phyloP scores from a whole-genome alignment of 2,329 filamentous ascomycete species.

The Scedosporium aurantiacum region DNA sequence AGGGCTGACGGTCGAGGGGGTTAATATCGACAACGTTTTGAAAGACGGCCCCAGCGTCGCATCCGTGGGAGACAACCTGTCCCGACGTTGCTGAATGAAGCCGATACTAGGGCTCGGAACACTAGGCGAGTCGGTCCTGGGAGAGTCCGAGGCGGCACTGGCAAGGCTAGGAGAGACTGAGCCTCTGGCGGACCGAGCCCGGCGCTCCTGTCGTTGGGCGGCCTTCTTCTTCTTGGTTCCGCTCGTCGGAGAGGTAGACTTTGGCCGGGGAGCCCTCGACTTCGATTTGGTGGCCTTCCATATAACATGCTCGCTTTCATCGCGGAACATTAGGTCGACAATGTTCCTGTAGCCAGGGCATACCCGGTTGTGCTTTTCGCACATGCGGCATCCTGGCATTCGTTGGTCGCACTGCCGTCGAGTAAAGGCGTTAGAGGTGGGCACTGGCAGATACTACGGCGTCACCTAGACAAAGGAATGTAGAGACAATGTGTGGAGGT shows the following conservation, averaged over 20 bases:
- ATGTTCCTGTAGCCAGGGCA: conserved; percentile 46
- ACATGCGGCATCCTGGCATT: conserved; percentile 42
- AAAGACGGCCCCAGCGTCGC: background rate
- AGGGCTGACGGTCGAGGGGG: background rate
- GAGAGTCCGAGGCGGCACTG: background rate
- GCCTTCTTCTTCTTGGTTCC: conserved; percentile 1
- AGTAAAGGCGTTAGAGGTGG: background rate
- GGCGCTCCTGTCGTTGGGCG: background rate
- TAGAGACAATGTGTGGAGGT: background rate
- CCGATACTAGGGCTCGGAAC: background rate
- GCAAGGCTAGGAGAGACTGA: background rate
- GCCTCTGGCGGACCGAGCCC: background rate
- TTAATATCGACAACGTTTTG: conserved; percentile 1
- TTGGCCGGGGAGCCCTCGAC: background rate
- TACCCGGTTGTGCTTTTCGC: conserved; percentile 36
- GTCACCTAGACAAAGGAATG: background rate
- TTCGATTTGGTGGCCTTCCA: conserved; percentile 32
- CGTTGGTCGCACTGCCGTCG: conserved; percentile 38
- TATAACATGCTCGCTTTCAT: conserved; percentile 45
- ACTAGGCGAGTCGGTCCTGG: background rate
- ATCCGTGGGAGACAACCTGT: background rate
- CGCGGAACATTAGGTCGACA: conserved; percentile 46
- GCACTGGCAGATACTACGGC: background rate
- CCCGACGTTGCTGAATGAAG: background rate
- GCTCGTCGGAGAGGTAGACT: background rate